Evolutionary conservation across 345 rosid genomes (phyloP), one percentile per base, ranked within the genome.

Genomic region (Trapa incisa): DNA sequence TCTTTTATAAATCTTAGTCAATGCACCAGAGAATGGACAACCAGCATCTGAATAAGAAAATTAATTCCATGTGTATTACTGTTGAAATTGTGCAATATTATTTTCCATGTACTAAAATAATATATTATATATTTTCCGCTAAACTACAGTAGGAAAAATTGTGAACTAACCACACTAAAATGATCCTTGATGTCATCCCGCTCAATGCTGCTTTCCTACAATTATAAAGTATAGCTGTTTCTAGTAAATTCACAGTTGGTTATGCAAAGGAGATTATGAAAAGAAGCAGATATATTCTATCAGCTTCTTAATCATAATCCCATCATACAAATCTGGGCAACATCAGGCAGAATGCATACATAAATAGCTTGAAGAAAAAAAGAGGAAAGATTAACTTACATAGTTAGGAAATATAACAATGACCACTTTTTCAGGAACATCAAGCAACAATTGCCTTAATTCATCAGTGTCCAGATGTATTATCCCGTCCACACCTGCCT

Each of bases 381-480:
- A 22, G 48, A 69, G 60, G 74, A 70, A 53, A 35, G 68, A 14
- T 32, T 32, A 71, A 85, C 99, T 85, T 83, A 91, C 99, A 72
- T 94, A 94, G 79, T 94, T 94, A 52, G 97, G 96, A 77, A 94
- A 91, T 74, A 94, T 74, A 65, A 89, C 96, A 89, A 87, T 86
- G 79, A 91, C 96, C 63, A 94, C 87, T 70, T 89, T 82, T 57
- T 81, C 78, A 79, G 99, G 93, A 54, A 94, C 85, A 72, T 91
- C 97, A 62, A 81, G 84, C 37, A 94, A 85, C 82, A 94, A 75
- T 66, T 71, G 88, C 75, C 96, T 87, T 78, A 94, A 70, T 76
- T 89, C 99, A 72, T 94, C 99, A 36, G 99, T 89, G 71, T 91
- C 96, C 63, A 94, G 96, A 76, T 91, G 99, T 70, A 94, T 80